Evolutionary conservation across 176 grass and related monocot species (phyloP).

Genomic region (Bolboschoenus planiculmis): DNA sequence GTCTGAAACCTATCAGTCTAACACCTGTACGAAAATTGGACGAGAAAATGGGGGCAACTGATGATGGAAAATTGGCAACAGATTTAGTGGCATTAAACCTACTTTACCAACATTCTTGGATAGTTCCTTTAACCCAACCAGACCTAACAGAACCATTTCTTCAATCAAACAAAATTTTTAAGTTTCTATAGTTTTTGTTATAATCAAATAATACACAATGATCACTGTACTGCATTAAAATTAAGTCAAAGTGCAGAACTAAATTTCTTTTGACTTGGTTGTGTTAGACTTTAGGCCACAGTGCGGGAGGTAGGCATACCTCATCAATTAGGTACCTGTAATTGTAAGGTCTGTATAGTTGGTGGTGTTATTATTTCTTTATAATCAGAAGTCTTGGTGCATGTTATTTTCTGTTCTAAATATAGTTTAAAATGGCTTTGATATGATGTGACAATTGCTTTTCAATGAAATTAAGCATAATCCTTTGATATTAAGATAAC

Average conservation of each 20-base stretch:
- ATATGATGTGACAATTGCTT: neutral
- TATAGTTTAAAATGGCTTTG: neutral
- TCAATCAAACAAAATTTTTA: neutral
- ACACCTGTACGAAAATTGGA: neutral
- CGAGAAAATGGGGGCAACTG: neutral
- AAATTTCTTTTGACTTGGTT: neutral
- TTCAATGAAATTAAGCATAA: neutral
- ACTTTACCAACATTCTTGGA: neutral
- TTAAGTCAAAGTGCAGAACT: neutral
- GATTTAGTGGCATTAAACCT: neutral
- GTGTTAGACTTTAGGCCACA: neutral
- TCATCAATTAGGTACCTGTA: slow-evolving; percentile 5
- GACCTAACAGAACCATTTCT: neutral
- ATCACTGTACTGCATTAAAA: neutral
- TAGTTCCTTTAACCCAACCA: neutral
- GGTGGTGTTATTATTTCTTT: neutral
- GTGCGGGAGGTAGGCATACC: neutral
- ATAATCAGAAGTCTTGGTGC: neutral
- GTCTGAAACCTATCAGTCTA: neutral
- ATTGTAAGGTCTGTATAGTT: neutral
- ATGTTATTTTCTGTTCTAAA: neutral
- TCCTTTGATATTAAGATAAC: neutral
- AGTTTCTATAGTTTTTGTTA: neutral
- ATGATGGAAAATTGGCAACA: neutral
- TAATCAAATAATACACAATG: neutral